Evolutionary conservation across 2,329 filamentous ascomycete species (phyloP), one percentile per base, ranked within the genome.

Genomic region (Sporothrix globosa): DNA sequence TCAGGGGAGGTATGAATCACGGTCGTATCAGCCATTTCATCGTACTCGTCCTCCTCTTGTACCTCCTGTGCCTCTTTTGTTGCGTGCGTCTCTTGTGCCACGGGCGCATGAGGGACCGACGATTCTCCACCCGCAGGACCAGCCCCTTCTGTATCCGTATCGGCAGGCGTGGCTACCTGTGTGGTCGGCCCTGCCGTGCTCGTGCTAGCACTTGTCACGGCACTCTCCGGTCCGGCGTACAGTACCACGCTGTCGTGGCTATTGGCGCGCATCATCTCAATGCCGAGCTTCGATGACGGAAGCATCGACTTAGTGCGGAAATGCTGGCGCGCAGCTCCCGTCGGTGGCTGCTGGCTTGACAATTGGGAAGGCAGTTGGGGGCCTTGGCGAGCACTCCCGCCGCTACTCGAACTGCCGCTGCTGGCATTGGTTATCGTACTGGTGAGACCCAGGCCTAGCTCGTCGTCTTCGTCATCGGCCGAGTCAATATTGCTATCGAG

Each of bases 231-330:
- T 13, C 81, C 79, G 9, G 52, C 66, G 54, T 73, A 72, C 14
- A 85, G 68, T 1, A 83, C 83, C 69, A 92, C 87, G 76, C 94
- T 97, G 65, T 96, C 95, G 75, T 95, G 91, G 77, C 93, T 97
- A 79, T 97, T 97, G 24, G 95, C 96, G 63, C 95, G 89, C 92
- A 97, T 95, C 95, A 98, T 97, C 79, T 98, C 95, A 66, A 93
- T 96, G 1, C 93, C 93, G 1, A 98, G 86, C 79, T 97, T 97
- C 0, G 93, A 97, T 69, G 91, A 92, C 14, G 91, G 90, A 30
- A 92, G 85, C 50, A 84, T 83, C 19, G 82, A 81, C 74, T 89
- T 88, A 71, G 81, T 83, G 50, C 86, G 83, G 53, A 82, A 79
- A 79, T 91, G 80, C 81, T 79, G 77, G 1, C 75, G 53, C 0